Conservation (phyloP, 73 alveolate genomes). For the Uronychia setigera region DNA sequence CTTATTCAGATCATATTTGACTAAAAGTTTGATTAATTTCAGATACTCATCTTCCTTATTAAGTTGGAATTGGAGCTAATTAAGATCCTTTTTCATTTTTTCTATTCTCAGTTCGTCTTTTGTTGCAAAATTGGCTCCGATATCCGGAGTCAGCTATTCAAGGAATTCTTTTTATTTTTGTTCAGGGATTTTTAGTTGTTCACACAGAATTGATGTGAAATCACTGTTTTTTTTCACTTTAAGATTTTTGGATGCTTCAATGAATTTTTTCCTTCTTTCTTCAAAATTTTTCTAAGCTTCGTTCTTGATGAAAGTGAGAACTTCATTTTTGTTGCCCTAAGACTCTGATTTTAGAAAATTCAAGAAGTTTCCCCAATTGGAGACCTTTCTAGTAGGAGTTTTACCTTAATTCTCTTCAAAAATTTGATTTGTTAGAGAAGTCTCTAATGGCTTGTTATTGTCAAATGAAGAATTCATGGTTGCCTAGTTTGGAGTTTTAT, state of each 20-base stretch:
- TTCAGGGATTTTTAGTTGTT: background rate
- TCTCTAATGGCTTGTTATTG: background rate
- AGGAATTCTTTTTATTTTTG: background rate
- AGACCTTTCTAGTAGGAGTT: background rate
- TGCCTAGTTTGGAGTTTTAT: background rate
- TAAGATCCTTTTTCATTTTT: background rate
- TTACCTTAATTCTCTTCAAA: background rate
- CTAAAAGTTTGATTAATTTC: background rate
- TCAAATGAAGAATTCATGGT: background rate
- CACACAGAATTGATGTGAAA: background rate
- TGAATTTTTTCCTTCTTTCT: background rate
- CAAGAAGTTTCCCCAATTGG: background rate
- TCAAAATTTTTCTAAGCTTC: background rate
- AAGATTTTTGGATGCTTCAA: background rate
- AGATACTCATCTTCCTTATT: background rate
- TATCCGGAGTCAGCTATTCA: background rate
- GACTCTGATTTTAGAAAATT: background rate
- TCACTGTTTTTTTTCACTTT: background rate
- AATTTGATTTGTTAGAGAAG: background rate
- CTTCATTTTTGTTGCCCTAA: background rate
- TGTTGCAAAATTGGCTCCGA: background rate
- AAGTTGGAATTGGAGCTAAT: no score
- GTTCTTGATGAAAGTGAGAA: background rate
- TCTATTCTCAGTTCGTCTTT: background rate
- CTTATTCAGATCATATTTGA: background rate